Evolutionary conservation across 2,329 filamentous ascomycete species (phyloP).

Genomic region (Epicoccum sorghinum): DNA sequence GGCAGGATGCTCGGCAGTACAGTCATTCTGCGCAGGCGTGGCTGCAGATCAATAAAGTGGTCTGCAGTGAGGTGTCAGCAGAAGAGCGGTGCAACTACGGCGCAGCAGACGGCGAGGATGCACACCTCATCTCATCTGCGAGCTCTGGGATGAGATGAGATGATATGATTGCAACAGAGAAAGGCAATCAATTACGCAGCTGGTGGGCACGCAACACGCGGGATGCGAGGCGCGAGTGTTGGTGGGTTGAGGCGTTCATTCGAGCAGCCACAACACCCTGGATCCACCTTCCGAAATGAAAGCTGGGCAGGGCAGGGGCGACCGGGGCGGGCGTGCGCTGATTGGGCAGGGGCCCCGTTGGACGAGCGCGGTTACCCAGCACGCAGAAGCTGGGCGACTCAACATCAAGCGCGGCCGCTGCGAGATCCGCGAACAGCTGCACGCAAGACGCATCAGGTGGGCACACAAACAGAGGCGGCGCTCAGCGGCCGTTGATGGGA

Average conservation of each 20-base stretch:
- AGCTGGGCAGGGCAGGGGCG: constrained; percentile 10
- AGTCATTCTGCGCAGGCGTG: constrained; percentile 4
- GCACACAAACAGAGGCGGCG: constrained; percentile 3
- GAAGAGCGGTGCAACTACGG: constrained; percentile 3
- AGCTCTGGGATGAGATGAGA: constrained; percentile 1
- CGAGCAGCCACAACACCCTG: constrained; percentile 13
- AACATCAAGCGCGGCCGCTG: background rate
- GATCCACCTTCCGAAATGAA: constrained; percentile 20
- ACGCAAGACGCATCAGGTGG: background rate
- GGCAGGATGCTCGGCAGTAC: constrained; percentile 4
- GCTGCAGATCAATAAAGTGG: constrained; percentile 15
- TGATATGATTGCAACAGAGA: constrained; percentile 8
- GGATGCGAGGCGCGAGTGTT: background rate
- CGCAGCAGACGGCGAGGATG: background rate
- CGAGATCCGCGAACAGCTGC: constrained; percentile 2
- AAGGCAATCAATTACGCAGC: constrained; percentile 9
- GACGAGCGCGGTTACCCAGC: background rate
- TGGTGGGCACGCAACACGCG: background rate
- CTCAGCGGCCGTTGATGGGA: background rate
- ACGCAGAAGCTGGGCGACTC: background rate
- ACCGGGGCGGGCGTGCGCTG: constrained; percentile 3
- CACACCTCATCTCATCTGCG: constrained; percentile 6
- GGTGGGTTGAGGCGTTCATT: constrained; percentile 13
- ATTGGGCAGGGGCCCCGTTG: constrained; percentile 6
- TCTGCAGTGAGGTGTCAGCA: constrained; percentile 12